Evolutionary conservation across 2,329 filamentous ascomycete species (phyloP).

Genomic region (Aspergillus quadricinctus): DNA sequence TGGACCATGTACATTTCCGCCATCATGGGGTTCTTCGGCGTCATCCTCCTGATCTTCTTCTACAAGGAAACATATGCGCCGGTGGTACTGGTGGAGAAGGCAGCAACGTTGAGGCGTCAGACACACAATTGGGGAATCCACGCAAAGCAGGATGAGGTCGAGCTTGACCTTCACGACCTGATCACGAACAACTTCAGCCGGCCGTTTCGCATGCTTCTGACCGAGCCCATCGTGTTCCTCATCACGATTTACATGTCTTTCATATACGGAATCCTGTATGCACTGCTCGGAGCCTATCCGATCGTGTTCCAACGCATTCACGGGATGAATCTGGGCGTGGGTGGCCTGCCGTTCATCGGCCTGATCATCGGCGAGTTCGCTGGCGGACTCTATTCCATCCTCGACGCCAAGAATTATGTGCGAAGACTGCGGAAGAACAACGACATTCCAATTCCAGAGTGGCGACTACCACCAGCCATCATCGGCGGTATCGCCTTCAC

Average conservation of each 20-base stretch:
- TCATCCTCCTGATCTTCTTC: constrained; percentile 36
- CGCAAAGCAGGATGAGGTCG: constrained; percentile 50
- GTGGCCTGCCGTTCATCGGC: constrained; percentile 25
- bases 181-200: constrained; percentile 47
- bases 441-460: constrained; percentile 29
- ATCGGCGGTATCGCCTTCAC: constrained; percentile 31
- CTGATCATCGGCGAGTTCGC: constrained; percentile 29
- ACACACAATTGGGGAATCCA: constrained; percentile 59
- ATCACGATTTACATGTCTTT: constrained; percentile 29
- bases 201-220: constrained; percentile 37
- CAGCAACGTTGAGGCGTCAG: constrained; percentile 46
- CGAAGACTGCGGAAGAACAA: constrained; percentile 28
- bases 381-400: constrained; percentile 24
- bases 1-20: constrained; percentile 50
- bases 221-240: constrained; percentile 36
- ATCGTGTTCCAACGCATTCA: constrained; percentile 24
- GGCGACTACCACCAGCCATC: constrained; percentile 29
- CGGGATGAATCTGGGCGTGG: constrained; percentile 24
- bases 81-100: constrained; percentile 27
- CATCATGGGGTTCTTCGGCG: constrained; percentile 50
- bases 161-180: constrained; percentile 46
- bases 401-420: constrained; percentile 22
- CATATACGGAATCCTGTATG: constrained; percentile 28
- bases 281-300: constrained; percentile 26
- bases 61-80: constrained; percentile 54